Percentiles rank a stretch among this genome's conserved stretches.
phyloP scores from a whole-genome alignment of 768 basidiomycete genomes.

The Collybia mongolica region DNA sequence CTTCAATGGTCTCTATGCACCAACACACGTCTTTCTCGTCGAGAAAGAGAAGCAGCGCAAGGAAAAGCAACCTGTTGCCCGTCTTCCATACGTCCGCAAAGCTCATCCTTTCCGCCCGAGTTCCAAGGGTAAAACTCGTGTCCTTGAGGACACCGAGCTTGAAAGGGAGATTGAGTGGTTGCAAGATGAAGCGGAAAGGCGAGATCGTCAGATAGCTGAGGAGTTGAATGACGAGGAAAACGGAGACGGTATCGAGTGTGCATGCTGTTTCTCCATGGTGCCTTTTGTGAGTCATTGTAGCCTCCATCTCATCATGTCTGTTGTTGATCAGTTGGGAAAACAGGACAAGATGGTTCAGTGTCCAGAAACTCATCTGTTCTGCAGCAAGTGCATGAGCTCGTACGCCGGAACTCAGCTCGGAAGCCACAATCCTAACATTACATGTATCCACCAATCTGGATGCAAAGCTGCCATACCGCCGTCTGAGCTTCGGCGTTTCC shows the following conservation, averaged over 20 bases:
- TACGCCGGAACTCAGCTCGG: slow-evolving; percentile 71
- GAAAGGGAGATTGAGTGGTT: slow-evolving; percentile 27
- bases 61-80: slow-evolving; percentile 7
- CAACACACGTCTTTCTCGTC: slow-evolving; percentile 49
- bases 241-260: slow-evolving; percentile 71
- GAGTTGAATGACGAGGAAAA: slow-evolving; percentile 28
- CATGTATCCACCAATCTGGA: slow-evolving; percentile 80
- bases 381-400: slow-evolving; percentile 62
- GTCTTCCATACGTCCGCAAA: slow-evolving; percentile 33
- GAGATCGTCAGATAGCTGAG: neutral
- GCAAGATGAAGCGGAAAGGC: neutral
- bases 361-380: slow-evolving; percentile 87
- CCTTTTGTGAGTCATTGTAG: slow-evolving; percentile 53
- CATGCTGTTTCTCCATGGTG: slow-evolving; percentile 79
- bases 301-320: neutral
- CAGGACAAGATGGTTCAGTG: slow-evolving; percentile 89
- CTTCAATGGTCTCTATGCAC: slow-evolving; percentile 48
- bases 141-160: slow-evolving; percentile 44
- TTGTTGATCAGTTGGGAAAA: neutral
- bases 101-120: slow-evolving; percentile 21
- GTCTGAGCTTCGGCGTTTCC: slow-evolving; percentile 66
- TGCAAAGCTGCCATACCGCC: slow-evolving; percentile 67
- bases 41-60: slow-evolving; percentile 16
- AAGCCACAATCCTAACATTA: slow-evolving; percentile 55
- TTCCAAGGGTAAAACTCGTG: slow-evolving; percentile 44